Base-by-base conservation (phyloP, 2,329 filamentous ascomycete genomes). In the Rutstroemia sp. region DNA sequence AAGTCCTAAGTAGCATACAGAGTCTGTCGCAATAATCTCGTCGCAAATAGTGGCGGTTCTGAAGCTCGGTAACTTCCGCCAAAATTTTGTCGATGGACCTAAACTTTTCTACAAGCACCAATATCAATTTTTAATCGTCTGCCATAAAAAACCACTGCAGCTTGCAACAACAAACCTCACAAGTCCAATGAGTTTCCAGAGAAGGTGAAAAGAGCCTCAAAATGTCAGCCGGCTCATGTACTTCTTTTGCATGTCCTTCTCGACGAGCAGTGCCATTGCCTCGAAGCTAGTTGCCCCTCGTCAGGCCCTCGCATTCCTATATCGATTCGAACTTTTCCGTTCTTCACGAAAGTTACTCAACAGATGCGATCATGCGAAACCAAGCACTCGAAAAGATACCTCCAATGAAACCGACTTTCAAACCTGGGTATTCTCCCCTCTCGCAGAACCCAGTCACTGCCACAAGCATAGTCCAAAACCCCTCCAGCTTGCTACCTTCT, bases 181-280 rank as follows among this genome's bases (percentile, higher is more conserved):
- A 44, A 59, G 42, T 58, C 45, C 51, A 64, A 65, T 67, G 64
- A 44, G 21, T 59, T 41, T 58, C 50, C 56, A 58, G 49, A 56
- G 50, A 61, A 59, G 59, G 63, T 66, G 58, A 63, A 48, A 57
- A 60, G 41, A 47, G 59, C 44, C 72, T 73, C 79, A 83, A 75
- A 65, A 85, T 86, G 82, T 77, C 72, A 74, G 74, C 70, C 73
- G 68, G 78, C 79, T 79, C 80, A 86, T 86, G 83, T 82, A 79
- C 79, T 73, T 77, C 73, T 70, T 78, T 74, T 76, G 75, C 73
- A 74, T 73, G 72, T 74, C 77, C 71, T 73, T 77, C 75, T 75
- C 67, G 63, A 67, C 63, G 63, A 68, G 72, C 70, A 72, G 73
- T 72, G 73, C 74, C 69, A 68, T 73, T 68, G 70, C 73, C 71